These are phyloP conservation scores for Achaetomium macrosporum DNA, from an alignment of 2,329 filamentous ascomycete species.

Conservation along the genomic window DNA sequence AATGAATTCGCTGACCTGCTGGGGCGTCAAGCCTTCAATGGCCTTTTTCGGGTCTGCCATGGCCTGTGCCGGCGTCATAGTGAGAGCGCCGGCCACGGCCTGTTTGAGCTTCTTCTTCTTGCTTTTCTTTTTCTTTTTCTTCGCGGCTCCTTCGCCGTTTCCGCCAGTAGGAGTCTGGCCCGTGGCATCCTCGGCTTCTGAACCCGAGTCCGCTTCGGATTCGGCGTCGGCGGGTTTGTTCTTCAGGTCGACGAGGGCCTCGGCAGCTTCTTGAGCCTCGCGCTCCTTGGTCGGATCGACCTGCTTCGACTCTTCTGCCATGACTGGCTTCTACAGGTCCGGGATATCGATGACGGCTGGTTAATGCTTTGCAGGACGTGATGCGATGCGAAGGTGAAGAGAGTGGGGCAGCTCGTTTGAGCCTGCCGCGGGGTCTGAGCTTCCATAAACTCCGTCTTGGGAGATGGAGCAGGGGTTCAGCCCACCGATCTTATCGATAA, in stretches of 20 bases:
- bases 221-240: slow-evolving; percentile 41
- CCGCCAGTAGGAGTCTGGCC: slow-evolving; percentile 30
- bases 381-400: neutral
- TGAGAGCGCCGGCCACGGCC: slow-evolving; percentile 33
- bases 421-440: neutral
- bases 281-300: slow-evolving; percentile 46
- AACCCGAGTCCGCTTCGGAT: slow-evolving; percentile 42
- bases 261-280: slow-evolving; percentile 37
- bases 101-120: slow-evolving; percentile 58
- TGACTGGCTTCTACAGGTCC: neutral
- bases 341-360: neutral
- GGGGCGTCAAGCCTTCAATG: slow-evolving; percentile 47
- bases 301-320: slow-evolving; percentile 58
- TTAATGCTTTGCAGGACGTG: neutral
- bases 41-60: slow-evolving; percentile 44
- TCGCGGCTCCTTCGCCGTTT: slow-evolving; percentile 29
- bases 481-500: neutral
- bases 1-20: slow-evolving; percentile 61
- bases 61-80: slow-evolving; percentile 22
- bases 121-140: slow-evolving; percentile 61
- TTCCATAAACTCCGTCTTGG: neutral
- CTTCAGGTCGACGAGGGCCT: slow-evolving; percentile 22
- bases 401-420: neutral
- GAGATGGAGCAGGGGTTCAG: neutral
- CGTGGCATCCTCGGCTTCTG: slow-evolving; percentile 35